Base-by-base conservation (phyloP, 768 basidiomycete species). In the Agaricus subrufescens region DNA sequence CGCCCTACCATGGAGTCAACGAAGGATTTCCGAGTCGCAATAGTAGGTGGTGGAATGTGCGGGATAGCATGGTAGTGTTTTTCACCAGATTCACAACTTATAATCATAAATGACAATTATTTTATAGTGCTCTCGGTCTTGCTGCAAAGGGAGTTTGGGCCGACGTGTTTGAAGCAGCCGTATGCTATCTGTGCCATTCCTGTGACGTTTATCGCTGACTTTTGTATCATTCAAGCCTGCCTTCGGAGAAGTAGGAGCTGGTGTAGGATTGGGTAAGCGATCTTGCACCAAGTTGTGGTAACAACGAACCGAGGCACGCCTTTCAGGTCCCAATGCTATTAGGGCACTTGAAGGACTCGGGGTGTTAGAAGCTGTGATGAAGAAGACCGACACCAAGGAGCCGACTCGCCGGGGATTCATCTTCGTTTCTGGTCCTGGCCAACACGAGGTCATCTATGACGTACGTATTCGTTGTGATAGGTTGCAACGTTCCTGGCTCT, bases 21-120 rank as follows among this genome's bases (percentile, higher is more conserved):
- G 26, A 78, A 77, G 58, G 73, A 75, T 61, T 76, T 82, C 58
- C 67, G 69, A 29, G 71, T 84, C 29, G 81, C 80, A 0, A 75
- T 84, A 31, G 70, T 84, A 2, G 82, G 83, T 25, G 81, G 81
- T 23, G 82, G 83, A 10, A 75, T 84, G 65, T 77, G 75, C 54
- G 81, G 82, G 7, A 64, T 84, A 12, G 71, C 76, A 1, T 76
- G 75, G 72, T 71, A 57, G 60, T 46, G 37, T 56, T 6, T 26
- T 19, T 37, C 51, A n/a, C 34, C 42, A 1, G 46, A n/a, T 9
- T 39, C 47, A 23, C 19, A 23, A 46, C 26, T 12, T 10, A n/a
- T 10, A 12, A 25, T 19, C 5, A 23, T 5, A 19, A 25, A 25
- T 54, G 15, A n/a, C 54, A 10, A 39, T 26, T 14, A 34, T 31